These are phyloP conservation scores for Cucumis hystrix DNA, from an alignment of 306 rosid species.

Conservation along the genomic window DNA sequence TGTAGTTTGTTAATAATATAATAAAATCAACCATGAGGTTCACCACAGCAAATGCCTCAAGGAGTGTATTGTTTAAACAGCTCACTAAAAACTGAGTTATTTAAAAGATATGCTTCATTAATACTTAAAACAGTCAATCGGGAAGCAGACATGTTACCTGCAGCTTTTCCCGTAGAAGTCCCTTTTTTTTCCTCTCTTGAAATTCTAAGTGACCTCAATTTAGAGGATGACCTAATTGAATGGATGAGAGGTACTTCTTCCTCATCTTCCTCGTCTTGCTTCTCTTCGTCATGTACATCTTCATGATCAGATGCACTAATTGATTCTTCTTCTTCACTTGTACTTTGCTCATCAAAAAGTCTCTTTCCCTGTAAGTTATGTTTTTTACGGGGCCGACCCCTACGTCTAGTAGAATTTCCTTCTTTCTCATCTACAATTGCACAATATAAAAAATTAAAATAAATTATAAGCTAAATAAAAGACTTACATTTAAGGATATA, in stretches of 20 bases:
- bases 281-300: slow-evolving; percentile 43
- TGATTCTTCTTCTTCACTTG: slow-evolving; percentile 86
- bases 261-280: slow-evolving; percentile 50
- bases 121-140: slow-evolving; percentile 13
- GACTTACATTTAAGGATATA: neutral
- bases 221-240: slow-evolving; percentile 60
- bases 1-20: neutral
- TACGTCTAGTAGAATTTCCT: slow-evolving; percentile 44
- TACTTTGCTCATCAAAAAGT: slow-evolving; percentile 73
- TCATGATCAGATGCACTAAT: slow-evolving; percentile 75
- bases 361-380: slow-evolving; percentile 54
- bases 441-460: neutral
- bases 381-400: slow-evolving; percentile 89
- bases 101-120: neutral
- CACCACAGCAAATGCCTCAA: neutral
- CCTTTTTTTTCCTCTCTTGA: slow-evolving; percentile 49
- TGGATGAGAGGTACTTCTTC: slow-evolving; percentile 70
- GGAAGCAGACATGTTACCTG: slow-evolving; percentile 38
- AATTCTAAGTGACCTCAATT: slow-evolving; percentile 58
- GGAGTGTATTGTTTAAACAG: neutral
- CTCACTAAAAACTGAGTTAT: neutral
- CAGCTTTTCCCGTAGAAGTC: slow-evolving; percentile 28
- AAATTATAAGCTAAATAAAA: neutral
- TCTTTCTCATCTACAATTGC: slow-evolving; percentile 71
- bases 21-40: neutral